phyloP scores from a whole-genome alignment of 371 early-diverging fungal species.

The Capniomyces stellatus region DNA sequence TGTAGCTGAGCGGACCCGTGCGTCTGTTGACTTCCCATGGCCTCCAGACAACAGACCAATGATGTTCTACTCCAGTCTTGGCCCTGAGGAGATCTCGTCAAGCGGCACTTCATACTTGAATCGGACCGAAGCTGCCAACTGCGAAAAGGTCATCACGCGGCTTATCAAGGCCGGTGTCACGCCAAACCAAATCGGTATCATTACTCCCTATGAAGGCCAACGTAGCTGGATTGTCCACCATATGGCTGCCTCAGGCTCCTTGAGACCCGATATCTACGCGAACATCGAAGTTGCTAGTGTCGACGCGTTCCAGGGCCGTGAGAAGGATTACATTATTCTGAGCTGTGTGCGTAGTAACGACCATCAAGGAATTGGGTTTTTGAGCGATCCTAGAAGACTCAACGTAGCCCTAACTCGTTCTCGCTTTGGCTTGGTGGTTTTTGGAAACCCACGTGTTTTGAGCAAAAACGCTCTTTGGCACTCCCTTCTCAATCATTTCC shows the following conservation, averaged over 20 bases:
- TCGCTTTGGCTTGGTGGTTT: constrained; percentile 82
- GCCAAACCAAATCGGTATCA: constrained; percentile 93
- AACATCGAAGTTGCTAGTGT: constrained; percentile 96
- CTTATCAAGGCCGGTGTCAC: constrained; percentile 74
- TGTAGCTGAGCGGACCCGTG: constrained; percentile 69
- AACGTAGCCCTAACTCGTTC: constrained; percentile 98
- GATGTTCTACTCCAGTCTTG: constrained; percentile 87
- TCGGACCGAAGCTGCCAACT: constrained; percentile 71
- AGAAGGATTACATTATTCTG: constrained; percentile 98
- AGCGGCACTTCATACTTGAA: constrained; percentile 95
- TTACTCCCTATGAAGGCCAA: constrained; percentile 99
- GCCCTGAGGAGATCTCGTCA: constrained; percentile 89
- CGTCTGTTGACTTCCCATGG: constrained; percentile 86
- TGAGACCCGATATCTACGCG: constrained; percentile 81
- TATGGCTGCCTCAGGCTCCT: constrained; percentile 81
- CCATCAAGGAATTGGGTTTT: constrained; percentile 95
- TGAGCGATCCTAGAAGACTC: constrained; percentile 90
- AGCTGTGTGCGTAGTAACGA: constrained; percentile 95
- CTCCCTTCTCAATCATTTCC: constrained; percentile 82
- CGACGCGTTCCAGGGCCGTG: constrained; percentile 99
- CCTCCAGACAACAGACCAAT: constrained; percentile 82
- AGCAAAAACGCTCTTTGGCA: constrained; percentile 89
- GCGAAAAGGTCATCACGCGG: constrained; percentile 86
- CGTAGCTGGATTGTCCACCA: constrained; percentile 81
- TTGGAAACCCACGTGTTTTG: constrained; percentile 94